Evolutionary conservation across 495 filamentous ascomycete species (phyloP).

Genomic region (Penicillium angulare): DNA sequence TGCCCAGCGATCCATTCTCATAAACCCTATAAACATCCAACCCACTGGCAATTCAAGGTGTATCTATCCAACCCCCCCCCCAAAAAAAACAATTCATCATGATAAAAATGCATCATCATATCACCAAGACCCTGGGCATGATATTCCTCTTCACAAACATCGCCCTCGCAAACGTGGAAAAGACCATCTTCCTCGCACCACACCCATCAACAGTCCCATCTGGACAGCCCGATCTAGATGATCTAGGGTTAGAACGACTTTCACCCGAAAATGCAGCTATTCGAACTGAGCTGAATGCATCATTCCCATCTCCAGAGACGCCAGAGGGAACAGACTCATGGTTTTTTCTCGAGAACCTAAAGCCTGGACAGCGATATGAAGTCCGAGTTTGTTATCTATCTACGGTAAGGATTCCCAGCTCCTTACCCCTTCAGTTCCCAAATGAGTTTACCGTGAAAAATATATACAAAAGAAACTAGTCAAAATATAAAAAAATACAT

Average conservation of each 20-base stretch:
- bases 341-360: conserved; percentile 78
- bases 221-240: conserved; percentile 56
- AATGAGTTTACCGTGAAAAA: neutral
- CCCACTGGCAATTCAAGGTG: too few relatives aligned
- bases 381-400: conserved; percentile 92
- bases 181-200: conserved; percentile 83
- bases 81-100: too few relatives aligned
- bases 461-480: too few relatives aligned
- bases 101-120: conserved; percentile 14
- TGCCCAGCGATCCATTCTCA: too few relatives aligned
- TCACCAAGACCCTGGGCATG: conserved; percentile 20
- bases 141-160: conserved; percentile 28
- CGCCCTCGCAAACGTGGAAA: conserved; percentile 75
- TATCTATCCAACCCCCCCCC: too few relatives aligned
- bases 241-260: conserved; percentile 64
- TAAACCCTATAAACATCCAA: too few relatives aligned
- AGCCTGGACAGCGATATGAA: conserved; percentile 77
- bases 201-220: conserved; percentile 48
- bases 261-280: conserved; percentile 55
- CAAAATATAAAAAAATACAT: neutral
- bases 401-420: conserved; percentile 59
- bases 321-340: conserved; percentile 69
- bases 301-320: conserved; percentile 57
- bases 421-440: neutral
- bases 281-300: conserved; percentile 59